Base-by-base conservation (phyloP, 2,329 filamentous ascomycete genomes). In the Diaporthe sp. region DNA sequence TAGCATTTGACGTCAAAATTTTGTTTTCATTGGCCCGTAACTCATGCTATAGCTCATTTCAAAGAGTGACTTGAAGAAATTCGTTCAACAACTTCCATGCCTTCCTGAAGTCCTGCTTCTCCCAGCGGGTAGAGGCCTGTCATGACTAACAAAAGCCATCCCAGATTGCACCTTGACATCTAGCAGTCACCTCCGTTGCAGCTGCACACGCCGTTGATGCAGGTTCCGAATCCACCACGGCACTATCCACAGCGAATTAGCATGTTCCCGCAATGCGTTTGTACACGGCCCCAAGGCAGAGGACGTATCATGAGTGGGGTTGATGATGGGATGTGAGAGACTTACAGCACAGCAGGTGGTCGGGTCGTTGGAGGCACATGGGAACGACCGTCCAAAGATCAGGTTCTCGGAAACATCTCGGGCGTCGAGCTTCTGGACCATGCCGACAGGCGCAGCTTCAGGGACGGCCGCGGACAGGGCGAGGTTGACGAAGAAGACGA, bases 401-500 rank as follows among this genome's bases (percentile, higher is more conserved):
- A 68, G 8, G 8, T 57, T 39, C 13, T 53, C 72, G 22, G 72
- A 67, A 3, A 46, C 72, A 42, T 53, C 44, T 44, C 72, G 53
- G 34, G 72, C 25, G 37, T 68, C 49, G 28, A 73, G 72, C 49
- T 55, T 73, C 61, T 73, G 72, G 22, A 73, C 72, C 72, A 73
- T 55, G 28, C 72, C 72, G 42, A 37, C 51, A 10, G 59, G 22
- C 31, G 51, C 59, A 28, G 72, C 59, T 6, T 55, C 77, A 51
- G 79, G 77, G 62, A 81, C 78, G 59, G 82, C 80, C 57, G 79
- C 73, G 62, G 79, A 76, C 68, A 80, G 73, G 71, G 78, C 75
- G 75, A 78, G 74, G 74, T 80, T 74, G 72, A 80, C 44, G 57
- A 85, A 59, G 73, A 81, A 74, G 74, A 73, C 70, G 65, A 78